These are phyloP conservation scores for Areca catechu DNA, from an alignment of 176 grass and related monocot genomes.

Conservation along the genomic window DNA sequence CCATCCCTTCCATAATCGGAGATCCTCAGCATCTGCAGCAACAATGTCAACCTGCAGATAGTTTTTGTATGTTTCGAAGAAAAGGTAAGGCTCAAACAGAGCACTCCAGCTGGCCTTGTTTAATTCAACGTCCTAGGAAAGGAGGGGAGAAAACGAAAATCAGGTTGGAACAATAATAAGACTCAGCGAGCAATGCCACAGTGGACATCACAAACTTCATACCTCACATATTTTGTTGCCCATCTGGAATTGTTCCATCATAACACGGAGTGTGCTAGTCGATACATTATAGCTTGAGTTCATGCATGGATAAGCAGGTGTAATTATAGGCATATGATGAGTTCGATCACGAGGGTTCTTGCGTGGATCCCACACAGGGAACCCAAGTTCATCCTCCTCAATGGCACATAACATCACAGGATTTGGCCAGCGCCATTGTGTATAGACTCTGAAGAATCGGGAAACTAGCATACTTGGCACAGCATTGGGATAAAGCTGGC, in stretches of 20 bases:
- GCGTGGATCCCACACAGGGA: conserved; percentile 89
- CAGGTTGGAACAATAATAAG: conserved; percentile 6
- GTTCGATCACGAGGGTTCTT: conserved; percentile 72
- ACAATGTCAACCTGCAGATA: conserved; percentile 96
- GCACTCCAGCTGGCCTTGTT: conserved; percentile 73
- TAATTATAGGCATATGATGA: conserved; percentile 98
- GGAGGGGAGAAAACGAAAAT: not conserved
- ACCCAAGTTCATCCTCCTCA: conserved; percentile 81
- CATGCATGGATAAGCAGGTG: conserved; percentile 97
- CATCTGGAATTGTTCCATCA: conserved; percentile 80
- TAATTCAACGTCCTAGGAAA: conserved; percentile 65
- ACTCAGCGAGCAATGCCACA: not conserved
- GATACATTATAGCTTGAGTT: conserved; percentile 99
- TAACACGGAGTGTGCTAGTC: conserved; percentile 87
- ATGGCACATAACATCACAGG: conserved; percentile 92
- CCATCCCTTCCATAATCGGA: conserved; percentile 96
- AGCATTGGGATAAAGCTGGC: conserved; percentile 94
- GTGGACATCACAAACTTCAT: conserved; percentile 9
- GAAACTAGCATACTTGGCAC: conserved; percentile 89
- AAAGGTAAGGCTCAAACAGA: conserved; percentile 71
- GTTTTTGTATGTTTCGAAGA: conserved; percentile 94
- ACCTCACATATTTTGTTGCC: conserved; percentile 86
- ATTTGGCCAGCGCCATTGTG: conserved; percentile 87
- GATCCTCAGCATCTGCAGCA: conserved; percentile 64
- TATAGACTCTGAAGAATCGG: conserved; percentile 88